phyloP scores from a whole-genome alignment of 257 asterid genomes.

The Anisodus acutangulus region DNA sequence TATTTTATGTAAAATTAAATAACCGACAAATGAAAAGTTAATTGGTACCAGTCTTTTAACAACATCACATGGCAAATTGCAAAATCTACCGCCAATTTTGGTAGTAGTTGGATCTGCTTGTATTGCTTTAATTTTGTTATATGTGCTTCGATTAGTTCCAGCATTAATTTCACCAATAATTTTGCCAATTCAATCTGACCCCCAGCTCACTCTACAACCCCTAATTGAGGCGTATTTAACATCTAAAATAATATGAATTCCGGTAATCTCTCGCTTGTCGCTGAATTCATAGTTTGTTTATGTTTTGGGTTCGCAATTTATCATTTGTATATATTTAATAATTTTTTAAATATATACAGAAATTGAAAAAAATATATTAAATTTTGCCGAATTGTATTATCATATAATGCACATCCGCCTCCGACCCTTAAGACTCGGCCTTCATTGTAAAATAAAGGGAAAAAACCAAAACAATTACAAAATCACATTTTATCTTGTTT shows the following conservation, averaged over 20 bases:
- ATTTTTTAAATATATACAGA: too few relatives aligned
- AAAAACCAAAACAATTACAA: too few relatives aligned
- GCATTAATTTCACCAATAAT: constrained; percentile 21
- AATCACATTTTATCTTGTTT: not conserved
- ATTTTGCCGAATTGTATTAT: too few relatives aligned
- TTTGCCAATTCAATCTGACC: constrained; percentile 7
- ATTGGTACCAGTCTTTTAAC: too few relatives aligned
- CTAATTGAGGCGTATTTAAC: too few relatives aligned
- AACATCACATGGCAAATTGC: constrained; percentile 10
- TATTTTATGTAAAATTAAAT: not conserved
- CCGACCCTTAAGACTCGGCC: not conserved
- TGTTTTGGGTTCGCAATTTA: too few relatives aligned
- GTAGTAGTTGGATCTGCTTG: constrained; percentile 23
- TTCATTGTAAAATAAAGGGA: not conserved
- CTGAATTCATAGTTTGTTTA: too few relatives aligned
- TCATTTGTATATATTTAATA: too few relatives aligned
- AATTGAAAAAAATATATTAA: too few relatives aligned
- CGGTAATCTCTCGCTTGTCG: too few relatives aligned
- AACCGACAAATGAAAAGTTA: not conserved
- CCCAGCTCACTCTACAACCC: not conserved
- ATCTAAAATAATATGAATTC: too few relatives aligned
- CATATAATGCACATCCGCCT: too few relatives aligned
- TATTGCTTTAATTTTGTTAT: not conserved
- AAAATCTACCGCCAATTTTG: not conserved
- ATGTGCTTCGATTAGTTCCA: not conserved